These are phyloP conservation scores for Nicotiana rustica DNA, from an alignment of 305 asterid species.

Conservation along the genomic window DNA sequence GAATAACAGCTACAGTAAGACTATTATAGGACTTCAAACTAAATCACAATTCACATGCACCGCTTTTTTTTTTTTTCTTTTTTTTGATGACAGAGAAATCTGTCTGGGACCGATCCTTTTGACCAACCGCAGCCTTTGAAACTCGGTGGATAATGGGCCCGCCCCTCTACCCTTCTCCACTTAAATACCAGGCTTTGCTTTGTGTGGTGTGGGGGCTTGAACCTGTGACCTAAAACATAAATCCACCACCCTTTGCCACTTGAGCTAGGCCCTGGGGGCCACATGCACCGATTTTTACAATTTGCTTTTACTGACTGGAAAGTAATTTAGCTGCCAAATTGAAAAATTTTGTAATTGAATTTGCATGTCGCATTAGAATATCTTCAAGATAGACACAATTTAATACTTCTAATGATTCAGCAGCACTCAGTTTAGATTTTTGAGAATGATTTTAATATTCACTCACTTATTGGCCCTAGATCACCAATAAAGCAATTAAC, in stretches of 20 bases:
- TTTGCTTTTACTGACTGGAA: background rate
- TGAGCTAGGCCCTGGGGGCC: too few relatives aligned
- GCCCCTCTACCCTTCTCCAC: too few relatives aligned
- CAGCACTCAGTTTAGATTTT: background rate
- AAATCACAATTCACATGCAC: background rate
- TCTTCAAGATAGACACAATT: conserved; percentile 3
- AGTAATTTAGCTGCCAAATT: background rate
- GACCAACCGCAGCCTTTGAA: too few relatives aligned
- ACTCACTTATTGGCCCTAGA: background rate
- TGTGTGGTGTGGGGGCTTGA: too few relatives aligned
- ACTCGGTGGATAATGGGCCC: too few relatives aligned
- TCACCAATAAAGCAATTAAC: background rate
- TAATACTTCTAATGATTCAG: background rate
- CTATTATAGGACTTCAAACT: background rate
- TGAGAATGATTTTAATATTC: background rate
- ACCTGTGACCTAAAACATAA: too few relatives aligned
- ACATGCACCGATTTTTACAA: background rate
- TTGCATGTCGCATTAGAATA: background rate
- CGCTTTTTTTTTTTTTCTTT: too few relatives aligned
- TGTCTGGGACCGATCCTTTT: too few relatives aligned
- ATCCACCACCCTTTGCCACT: too few relatives aligned
- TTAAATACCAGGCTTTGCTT: too few relatives aligned
- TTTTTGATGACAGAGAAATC: too few relatives aligned
- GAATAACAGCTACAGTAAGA: background rate
- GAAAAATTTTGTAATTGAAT: background rate